A percentile compares a stretch with the other conserved stretches of the same genome.
These are phyloP conservation scores for Turritis glabra DNA, from an alignment of 345 rosid species.

Conservation along the genomic window DNA sequence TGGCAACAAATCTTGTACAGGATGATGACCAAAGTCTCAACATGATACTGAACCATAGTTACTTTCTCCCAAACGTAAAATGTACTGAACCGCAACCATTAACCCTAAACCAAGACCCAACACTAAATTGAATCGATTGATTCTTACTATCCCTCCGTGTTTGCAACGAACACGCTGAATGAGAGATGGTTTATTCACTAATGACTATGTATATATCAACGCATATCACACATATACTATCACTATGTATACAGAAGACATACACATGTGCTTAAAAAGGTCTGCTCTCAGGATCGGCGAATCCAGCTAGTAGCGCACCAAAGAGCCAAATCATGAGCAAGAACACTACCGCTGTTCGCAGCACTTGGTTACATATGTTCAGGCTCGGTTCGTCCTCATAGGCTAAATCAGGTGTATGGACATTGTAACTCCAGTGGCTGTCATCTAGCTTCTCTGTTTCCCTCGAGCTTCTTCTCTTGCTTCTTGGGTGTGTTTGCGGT, in stretches of 20 bases:
- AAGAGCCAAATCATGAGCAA: conserved; percentile 68
- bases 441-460: conserved; percentile 23
- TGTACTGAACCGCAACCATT: neutral
- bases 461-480: conserved; percentile 26
- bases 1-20: neutral
- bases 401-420: conserved; percentile 19
- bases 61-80: neutral
- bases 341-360: conserved; percentile 62
- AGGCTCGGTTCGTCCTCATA: conserved; percentile 39
- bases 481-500: conserved; percentile 25
- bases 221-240: neutral
- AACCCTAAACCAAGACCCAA: conserved; percentile 10
- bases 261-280: conserved; percentile 38
- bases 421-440: conserved; percentile 40
- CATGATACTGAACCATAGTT: conserved; percentile 16
- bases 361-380: conserved; percentile 51
- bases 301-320: conserved; percentile 55
- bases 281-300: conserved; percentile 58
- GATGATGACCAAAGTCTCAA: conserved; percentile 1
- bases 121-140: conserved; percentile 6
- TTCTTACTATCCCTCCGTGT: neutral
- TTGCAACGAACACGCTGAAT: conserved; percentile 2
- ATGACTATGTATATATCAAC: conserved; percentile 12
- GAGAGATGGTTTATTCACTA: conserved; percentile 23
- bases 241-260: conserved; percentile 9